A percentile compares a stretch with the other conserved stretches of the same genome.
phyloP scores from a whole-genome alignment of 2,329 filamentous ascomycete genomes.

The Cercospora zeina region DNA sequence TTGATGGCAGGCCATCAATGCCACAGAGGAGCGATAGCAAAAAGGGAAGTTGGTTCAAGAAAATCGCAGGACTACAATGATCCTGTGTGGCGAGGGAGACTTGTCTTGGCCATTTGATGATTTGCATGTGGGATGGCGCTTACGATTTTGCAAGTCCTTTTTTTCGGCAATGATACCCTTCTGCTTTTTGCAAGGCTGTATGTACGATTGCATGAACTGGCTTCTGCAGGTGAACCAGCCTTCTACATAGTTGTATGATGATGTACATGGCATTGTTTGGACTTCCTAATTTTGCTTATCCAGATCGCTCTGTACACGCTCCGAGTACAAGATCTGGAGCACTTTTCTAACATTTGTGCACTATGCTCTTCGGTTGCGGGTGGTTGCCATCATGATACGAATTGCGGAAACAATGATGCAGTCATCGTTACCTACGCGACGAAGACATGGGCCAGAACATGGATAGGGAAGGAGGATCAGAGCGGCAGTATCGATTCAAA shows the following conservation, averaged over 20 bases:
- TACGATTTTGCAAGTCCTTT: background rate
- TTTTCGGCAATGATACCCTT: conserved; percentile 9
- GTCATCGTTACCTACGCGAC: background rate
- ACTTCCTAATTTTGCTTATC: background rate
- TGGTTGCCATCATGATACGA: no score
- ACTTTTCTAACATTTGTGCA: no score
- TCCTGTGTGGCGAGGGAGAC: background rate
- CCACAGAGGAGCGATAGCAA: conserved; percentile 34
- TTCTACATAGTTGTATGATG: conserved; percentile 7
- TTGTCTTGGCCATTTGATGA: background rate
- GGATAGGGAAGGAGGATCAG: background rate
- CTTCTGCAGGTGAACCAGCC: conserved; percentile 4
- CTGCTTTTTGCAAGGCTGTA: conserved; percentile 2
- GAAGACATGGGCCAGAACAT: background rate
- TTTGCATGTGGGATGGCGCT: background rate
- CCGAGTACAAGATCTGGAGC: no score
- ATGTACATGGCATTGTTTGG: background rate
- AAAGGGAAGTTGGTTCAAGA: conserved; percentile 53
- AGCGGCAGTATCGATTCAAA: background rate
- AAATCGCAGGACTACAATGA: conserved; percentile 41
- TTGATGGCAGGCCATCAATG: conserved; percentile 45
- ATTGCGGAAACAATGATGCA: background rate
- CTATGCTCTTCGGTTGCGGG: no score
- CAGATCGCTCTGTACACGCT: background rate
- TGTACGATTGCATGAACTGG: conserved; percentile 8